Evolutionary conservation across 805 yeast genomes (phyloP), one percentile per base, ranked within the genome.

Genomic region (Scheffersomyces spartinae): DNA sequence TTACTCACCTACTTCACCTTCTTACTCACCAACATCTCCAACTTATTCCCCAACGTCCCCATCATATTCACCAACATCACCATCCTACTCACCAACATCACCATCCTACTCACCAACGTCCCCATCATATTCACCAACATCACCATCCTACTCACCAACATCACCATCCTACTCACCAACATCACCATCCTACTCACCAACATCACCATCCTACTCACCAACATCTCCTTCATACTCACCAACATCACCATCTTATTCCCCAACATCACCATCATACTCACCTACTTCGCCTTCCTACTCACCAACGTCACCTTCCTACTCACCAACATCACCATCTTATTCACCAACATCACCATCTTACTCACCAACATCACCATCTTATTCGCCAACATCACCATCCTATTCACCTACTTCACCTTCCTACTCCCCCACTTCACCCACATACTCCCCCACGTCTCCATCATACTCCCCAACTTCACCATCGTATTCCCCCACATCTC

Each of bases 361-460:
- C 47, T 57, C 70, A 1, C 82, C 86, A 21, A 74, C 86, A 0
- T 65, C 76, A 4, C 85, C 86, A 33, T 40, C 54, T 9, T 77
- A 76, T 42, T 67, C 79, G 0, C 93, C 94, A 34, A 80, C 94
- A 0, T 74, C 86, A 0, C 94, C 94, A 40, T 45, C 64, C 7
- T 85, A 83, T 47, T 64, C 76, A 3, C 93, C 93, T 26, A 80
- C 91, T 0, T 71, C 80, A 1, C 80, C 80, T 35, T 42, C 53
- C 4, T 78, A 77, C 44, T 61, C 72, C 0, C 88, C 91, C 34
- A 82, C 94, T 0, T 76, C 88, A 0, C 96, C 95, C 32, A 39
- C 56, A 1, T 83, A 83, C 51, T 65, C 77, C 1, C 94, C 94
- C 24, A 80, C 91, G 1, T 72, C 82, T 5, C 88, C 91, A 38